Evolutionary conservation across 208 protist genomes (phyloP).

Genomic region (Trypanosoma melophagium): DNA sequence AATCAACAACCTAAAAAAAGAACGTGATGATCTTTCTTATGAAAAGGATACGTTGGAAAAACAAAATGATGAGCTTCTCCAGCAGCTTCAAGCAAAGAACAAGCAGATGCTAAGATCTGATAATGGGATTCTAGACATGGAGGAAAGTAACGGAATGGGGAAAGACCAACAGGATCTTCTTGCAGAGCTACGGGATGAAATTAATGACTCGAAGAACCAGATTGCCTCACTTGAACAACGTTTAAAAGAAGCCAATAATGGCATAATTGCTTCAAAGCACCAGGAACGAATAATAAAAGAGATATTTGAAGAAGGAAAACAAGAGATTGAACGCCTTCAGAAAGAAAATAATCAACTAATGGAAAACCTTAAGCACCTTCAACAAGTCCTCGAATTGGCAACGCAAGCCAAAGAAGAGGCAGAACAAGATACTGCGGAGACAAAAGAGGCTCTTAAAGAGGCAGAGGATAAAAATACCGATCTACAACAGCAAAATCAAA

Average conservation of each 20-base stretch:
- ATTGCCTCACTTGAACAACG: background rate
- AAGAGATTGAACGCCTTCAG: background rate
- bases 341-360: background rate
- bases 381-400: background rate
- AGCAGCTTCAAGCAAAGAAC: conserved; percentile 18
- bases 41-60: conserved; percentile 11
- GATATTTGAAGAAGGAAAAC: background rate
- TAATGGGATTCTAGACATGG: conserved; percentile 32
- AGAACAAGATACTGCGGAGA: background rate
- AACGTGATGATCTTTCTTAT: background rate
- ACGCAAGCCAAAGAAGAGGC: background rate
- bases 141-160: conserved; percentile 19
- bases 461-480: background rate
- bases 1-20: background rate
- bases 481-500: background rate
- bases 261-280: conserved; percentile 3
- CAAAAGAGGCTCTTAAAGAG: background rate
- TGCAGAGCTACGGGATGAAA: conserved; percentile 27
- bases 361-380: background rate
- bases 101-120: conserved; percentile 42
- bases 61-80: conserved; percentile 23
- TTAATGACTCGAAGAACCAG: conserved; percentile 12
- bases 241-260: conserved; percentile 1
- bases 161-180: conserved; percentile 17
- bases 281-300: background rate